Evolutionary conservation across 129 eudicot genomes (phyloP).

Genomic region (Artemisia tridentata): DNA sequence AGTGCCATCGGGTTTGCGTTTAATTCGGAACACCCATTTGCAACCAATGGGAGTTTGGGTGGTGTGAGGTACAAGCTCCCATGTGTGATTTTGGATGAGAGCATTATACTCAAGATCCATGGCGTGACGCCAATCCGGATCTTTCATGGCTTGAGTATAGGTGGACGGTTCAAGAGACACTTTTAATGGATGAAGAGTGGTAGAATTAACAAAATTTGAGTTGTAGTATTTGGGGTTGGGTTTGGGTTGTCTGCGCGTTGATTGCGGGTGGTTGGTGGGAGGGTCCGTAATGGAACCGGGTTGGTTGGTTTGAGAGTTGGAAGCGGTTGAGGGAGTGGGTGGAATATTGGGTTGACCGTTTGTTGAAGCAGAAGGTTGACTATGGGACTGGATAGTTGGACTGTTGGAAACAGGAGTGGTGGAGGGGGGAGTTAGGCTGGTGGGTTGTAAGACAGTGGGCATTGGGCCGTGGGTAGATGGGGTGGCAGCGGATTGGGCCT

Average conservation of each 20-base stretch:
- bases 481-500: no score
- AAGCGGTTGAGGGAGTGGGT: no score
- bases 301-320: neutral
- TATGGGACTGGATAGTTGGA: no score
- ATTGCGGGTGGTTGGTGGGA: neutral
- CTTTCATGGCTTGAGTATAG: neutral
- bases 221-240: neutral
- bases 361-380: no score
- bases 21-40: neutral
- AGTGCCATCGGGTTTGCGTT: neutral
- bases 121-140: no score
- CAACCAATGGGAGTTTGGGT: neutral
- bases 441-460: no score
- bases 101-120: neutral
- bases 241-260: neutral
- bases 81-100: neutral
- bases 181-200: neutral
- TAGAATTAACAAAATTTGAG: neutral
- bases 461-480: no score
- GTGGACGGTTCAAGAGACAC: neutral
- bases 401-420: no score
- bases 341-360: no score
- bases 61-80: neutral
- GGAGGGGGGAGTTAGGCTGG: no score
- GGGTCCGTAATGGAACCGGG: neutral